Evolutionary conservation across 2,329 filamentous ascomycete genomes (phyloP), one percentile per base, ranked within the genome.

Genomic region (Ceratocystis ficicola): DNA sequence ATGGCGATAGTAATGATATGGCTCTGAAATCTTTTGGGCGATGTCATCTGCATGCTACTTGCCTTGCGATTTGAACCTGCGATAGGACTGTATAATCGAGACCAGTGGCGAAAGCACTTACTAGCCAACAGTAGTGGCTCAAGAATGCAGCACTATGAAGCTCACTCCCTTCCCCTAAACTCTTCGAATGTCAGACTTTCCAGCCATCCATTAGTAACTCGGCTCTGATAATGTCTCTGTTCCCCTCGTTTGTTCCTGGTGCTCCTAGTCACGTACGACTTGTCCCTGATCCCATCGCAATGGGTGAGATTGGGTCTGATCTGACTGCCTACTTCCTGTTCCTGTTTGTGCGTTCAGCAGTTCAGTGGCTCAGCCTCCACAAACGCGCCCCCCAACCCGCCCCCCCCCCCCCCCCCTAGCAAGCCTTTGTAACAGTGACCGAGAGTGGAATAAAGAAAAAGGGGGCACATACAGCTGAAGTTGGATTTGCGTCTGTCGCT

Each of bases 241-340:
- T 59, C 25, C 28, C 17, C 55, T 59, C 28, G 55, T 59, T 59
- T 59, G 55, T 36, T n/a, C 55, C 55, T 59, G 55, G 17, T 20
- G 28, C 30, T 59, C 55, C 15, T 20, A 5, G 55, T 7, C n/a
- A 15, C 55, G 25, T 59, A 20, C 17, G 52, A 57, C 28, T 30
- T 30, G 52, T 57, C 32, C 52, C 12, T 57, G 52, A 30, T 57
- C 12, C 28, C 52, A 50, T 50, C 7, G 48, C n/a, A 17, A 10
- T 15, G 22, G 52, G 22, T 12, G 12, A 15, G 52, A 12, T 22
- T 57, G 52, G 28, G 15, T 57, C 52, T 57, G 8, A 22, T 25
- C 12, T 57, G 52, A 41, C 36, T 41, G 36, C 36, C 36, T 15
- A 41, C 36, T 41, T 41, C 12, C 36, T 41, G 36, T 41, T 41